Evolutionary conservation across 768 basidiomycete genomes (phyloP).

Genomic region (Mycena epipterygia): DNA sequence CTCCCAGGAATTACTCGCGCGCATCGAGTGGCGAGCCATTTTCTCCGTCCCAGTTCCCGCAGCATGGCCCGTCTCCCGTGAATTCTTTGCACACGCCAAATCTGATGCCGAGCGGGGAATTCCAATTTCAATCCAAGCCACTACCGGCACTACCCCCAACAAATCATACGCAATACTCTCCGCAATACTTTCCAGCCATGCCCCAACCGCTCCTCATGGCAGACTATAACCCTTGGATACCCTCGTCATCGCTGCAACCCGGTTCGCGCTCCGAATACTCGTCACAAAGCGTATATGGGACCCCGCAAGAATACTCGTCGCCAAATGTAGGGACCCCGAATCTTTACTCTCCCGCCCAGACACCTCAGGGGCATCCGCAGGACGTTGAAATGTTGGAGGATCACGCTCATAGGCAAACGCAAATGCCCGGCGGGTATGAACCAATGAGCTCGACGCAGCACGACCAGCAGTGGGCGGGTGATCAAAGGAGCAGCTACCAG

Average conservation of each 20-base stretch:
- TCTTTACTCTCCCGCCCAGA: too few relatives aligned
- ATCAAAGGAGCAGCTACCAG: neutral
- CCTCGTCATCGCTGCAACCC: neutral
- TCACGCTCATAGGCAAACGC: neutral
- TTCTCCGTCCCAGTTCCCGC: too few relatives aligned
- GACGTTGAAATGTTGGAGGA: neutral
- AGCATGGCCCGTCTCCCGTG: too few relatives aligned
- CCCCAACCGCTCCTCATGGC: neutral
- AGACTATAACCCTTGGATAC: neutral
- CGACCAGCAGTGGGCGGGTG: too few relatives aligned
- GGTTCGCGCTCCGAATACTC: neutral
- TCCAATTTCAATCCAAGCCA: too few relatives aligned
- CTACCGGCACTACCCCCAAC: neutral
- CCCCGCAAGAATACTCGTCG: neutral
- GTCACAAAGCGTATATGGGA: slow-evolving; percentile 1
- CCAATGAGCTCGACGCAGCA: neutral
- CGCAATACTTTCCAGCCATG: neutral
- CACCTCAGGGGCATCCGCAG: neutral
- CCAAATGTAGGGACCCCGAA: neutral
- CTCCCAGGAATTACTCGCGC: neutral
- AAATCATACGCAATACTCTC: neutral
- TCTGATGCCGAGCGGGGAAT: too few relatives aligned
- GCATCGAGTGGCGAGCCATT: neutral
- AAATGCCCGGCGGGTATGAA: neutral
- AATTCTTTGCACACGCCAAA: too few relatives aligned